Evolutionary conservation across 23 red algal genomes (phyloP), one percentile per base, ranked within the genome.

Genomic region (Gracilaria caudata): DNA sequence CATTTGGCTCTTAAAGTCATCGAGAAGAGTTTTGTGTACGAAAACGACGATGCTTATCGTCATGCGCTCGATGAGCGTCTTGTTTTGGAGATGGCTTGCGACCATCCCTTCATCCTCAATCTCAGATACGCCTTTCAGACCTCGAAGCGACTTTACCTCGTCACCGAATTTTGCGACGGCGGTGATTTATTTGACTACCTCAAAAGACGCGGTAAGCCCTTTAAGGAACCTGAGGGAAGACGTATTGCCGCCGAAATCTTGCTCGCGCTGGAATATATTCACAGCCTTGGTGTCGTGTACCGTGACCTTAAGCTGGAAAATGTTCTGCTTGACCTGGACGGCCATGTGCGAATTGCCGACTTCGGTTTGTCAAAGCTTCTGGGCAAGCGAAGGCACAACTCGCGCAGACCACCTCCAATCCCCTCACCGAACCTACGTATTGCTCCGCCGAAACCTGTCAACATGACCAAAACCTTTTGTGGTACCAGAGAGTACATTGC

Each of bases 111-210:
- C 25, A 94, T 98, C 60, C 54, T 95, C 33, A 81, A 94, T 32
- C 84, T 98, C 47, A 80, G 89, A 4, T 95, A 92, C 66, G 96
- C 96, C 23, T 98, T 98, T 49, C 96, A 98, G 58, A 98, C 92
- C 1, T 84, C 86, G 5, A 83, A 86, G 17, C 89, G 81, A 55
- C 78, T 98, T 5, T 98, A 98, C 74, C 68, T 98, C 56, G 96
- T 98, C 23, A 94, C 91, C 12, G 96, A 98, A 37, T 98, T 70
- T 64, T 98, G 96, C 59, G 88, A 80, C 23, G 96, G 96, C 13
- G 91, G 92, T 24, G 96, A 98, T 41, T 73, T 98, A 26, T 98
- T 98, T 64, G 87, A 94, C 71, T 89, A 92, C n/a, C 79, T 98
- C 45, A 82, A 82, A 39, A 73, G 65, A 71, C 89, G 86, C 28